Conservation (phyloP, 345 rosid genomes). For the Raphanus sativus region DNA sequence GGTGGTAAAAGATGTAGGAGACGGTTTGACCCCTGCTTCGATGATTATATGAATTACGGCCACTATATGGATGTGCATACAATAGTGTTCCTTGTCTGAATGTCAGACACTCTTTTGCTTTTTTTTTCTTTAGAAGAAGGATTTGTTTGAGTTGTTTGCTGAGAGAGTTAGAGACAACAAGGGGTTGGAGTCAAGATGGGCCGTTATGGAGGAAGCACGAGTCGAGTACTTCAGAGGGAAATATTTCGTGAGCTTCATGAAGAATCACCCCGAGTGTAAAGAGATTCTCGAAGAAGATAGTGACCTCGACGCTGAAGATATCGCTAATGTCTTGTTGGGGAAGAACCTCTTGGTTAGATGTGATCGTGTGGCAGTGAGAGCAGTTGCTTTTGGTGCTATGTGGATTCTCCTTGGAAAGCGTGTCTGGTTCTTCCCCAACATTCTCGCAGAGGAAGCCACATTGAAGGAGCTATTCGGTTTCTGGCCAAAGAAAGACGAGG, state of each 20-base stretch:
- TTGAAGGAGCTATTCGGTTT: slow-evolving; percentile 88
- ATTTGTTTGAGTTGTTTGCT: slow-evolving; percentile 89
- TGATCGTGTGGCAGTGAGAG: slow-evolving; percentile 94
- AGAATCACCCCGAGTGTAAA: slow-evolving; percentile 75
- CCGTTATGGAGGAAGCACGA: slow-evolving; percentile 91
- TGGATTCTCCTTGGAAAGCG: slow-evolving; percentile 87
- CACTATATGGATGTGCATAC: no score
- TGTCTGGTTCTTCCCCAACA: slow-evolving; percentile 94
- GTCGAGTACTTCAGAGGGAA: slow-evolving; percentile 96
- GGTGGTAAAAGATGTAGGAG: no score
- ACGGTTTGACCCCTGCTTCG: no score
- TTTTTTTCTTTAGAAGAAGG: slow-evolving; percentile 59
- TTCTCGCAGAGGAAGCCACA: slow-evolving; percentile 99
- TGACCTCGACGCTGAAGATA: slow-evolving; percentile 82
- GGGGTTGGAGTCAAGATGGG: slow-evolving; percentile 92
- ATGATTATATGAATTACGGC: no score
- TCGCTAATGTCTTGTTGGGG: slow-evolving; percentile 72
- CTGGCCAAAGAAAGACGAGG: slow-evolving; percentile 98
- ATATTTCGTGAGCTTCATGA: slow-evolving; percentile 75
- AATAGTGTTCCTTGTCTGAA: no score
- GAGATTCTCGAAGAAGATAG: slow-evolving; percentile 72
- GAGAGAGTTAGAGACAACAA: slow-evolving; percentile 98
- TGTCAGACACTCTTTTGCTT: not conserved
- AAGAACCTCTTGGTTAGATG: slow-evolving; percentile 90
- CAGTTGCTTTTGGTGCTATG: slow-evolving; percentile 66